Percentiles rank a stretch among this genome's conserved stretches.
phyloP scores from a whole-genome alignment of 2,329 filamentous ascomycete genomes.

The Rasamsonia emersonii region DNA sequence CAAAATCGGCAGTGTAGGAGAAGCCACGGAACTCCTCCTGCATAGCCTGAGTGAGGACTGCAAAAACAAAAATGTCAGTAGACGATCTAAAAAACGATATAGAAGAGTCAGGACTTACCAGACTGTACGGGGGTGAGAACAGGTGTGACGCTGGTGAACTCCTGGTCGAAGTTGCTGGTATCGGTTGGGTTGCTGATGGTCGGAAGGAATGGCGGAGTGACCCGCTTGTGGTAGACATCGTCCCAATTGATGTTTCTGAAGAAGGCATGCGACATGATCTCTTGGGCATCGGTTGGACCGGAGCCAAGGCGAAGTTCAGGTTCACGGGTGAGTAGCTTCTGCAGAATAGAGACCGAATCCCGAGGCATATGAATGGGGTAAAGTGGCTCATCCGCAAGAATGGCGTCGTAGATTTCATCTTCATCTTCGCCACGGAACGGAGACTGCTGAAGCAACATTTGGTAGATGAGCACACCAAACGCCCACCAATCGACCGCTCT shows the following conservation, averaged over 20 bases:
- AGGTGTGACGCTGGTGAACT: slow-evolving; percentile 96
- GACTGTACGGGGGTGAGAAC: slow-evolving; percentile 95
- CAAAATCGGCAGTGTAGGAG: slow-evolving; percentile 91
- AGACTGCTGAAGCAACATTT: slow-evolving; percentile 98
- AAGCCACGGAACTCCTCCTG: slow-evolving; percentile 99
- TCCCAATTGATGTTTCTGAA: slow-evolving; percentile 98
- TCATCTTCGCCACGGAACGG: slow-evolving; percentile 98
- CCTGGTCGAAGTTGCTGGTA: slow-evolving; percentile 98
- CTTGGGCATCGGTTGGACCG: slow-evolving; percentile 92
- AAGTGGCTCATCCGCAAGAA: slow-evolving; percentile 90
- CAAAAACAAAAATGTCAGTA: slow-evolving; percentile 12
- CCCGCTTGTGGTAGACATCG: slow-evolving; percentile 92
- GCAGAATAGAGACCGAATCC: slow-evolving; percentile 93
- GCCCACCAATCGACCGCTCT: slow-evolving; percentile 99
- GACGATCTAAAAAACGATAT: slow-evolving; percentile 7
- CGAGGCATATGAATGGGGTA: slow-evolving; percentile 99
- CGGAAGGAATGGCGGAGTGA: slow-evolving; percentile 81
- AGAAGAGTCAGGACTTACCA: slow-evolving; percentile 52
- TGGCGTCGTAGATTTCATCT: slow-evolving; percentile 98
- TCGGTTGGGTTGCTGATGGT: slow-evolving; percentile 86
- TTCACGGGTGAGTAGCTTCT: slow-evolving; percentile 93
- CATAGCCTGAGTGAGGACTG: slow-evolving; percentile 95
- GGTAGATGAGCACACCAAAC: slow-evolving; percentile 96
- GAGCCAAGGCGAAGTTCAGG: slow-evolving; percentile 87
- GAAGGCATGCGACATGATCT: slow-evolving; percentile 98